Evolutionary conservation across 2,329 filamentous ascomycete genomes (phyloP).

Genomic region (Fusarium subtropicale): DNA sequence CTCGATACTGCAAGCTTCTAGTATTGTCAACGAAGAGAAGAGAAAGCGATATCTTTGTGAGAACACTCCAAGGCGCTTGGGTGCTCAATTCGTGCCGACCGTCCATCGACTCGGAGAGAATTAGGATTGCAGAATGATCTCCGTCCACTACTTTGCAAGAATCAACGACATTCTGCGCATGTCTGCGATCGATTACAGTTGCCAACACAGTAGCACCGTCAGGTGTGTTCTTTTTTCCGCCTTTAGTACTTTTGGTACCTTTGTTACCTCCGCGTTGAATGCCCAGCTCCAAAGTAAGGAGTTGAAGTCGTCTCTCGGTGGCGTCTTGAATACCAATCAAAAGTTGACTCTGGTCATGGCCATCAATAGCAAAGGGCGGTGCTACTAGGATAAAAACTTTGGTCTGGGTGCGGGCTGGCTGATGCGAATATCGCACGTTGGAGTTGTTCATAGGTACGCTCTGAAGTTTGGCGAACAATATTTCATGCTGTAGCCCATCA

Average conservation of each 20-base stretch:
- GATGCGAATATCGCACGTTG: conserved; percentile 69
- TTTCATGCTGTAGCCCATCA: conserved; percentile 76
- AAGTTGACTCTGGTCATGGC: conserved; percentile 65
- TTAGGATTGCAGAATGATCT: conserved; percentile 73
- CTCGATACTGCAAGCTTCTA: conserved; percentile 68
- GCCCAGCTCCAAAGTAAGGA: conserved; percentile 72
- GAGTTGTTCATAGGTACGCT: conserved; percentile 72
- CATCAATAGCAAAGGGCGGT: conserved; percentile 66
- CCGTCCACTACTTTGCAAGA: conserved; percentile 78
- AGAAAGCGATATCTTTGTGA: conserved; percentile 75
- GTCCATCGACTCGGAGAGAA: conserved; percentile 73
- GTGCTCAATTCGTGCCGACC: conserved; percentile 75
- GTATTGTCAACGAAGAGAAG: conserved; percentile 69
- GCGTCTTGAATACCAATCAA: conserved; percentile 78
- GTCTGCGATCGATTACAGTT: conserved; percentile 62
- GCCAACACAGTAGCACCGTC: conserved; percentile 46
- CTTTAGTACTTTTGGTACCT: conserved; percentile 35
- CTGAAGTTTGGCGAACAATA: conserved; percentile 78
- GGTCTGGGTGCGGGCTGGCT: conserved; percentile 65
- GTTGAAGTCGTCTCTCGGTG: conserved; percentile 73
- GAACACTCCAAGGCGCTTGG: conserved; percentile 79
- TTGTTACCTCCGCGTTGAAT: conserved; percentile 52
- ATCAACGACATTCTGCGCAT: conserved; percentile 76
- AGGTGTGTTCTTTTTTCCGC: conserved; percentile 36
- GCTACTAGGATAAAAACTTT: conserved; percentile 76